Base-by-base conservation (phyloP, 352 stramenopile genomes). In the Phytophthora ramorum region DNA sequence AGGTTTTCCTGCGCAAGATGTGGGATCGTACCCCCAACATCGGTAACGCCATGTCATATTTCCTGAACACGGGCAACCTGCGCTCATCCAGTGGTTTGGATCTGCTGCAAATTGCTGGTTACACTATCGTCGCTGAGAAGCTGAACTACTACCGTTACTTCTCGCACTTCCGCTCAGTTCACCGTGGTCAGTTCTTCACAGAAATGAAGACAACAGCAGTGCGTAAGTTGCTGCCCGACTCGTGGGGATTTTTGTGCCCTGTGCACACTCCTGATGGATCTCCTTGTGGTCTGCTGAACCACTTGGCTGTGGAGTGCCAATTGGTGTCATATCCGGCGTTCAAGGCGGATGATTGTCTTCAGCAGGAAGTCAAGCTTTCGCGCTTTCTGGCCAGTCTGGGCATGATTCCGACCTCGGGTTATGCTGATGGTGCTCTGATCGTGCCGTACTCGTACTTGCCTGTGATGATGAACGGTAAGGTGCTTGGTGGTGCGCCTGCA, bases 181-280 rank as follows among this genome's bases (percentile, higher is more conserved):
- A 99, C 69, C 92, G 98, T 78, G 98, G 98, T 22, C 96, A 99
- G 73, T 99, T 99, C 73, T 99, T 99, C 75, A 99, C 97, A 34
- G 98, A 99, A 71, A 99, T 99, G 98, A 99, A 99, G 76, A 99
- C 97, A 37, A 99, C 98, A 10, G 87, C 97, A 7, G 97, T 99
- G 45, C 89, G 98, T 38, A 99, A 99, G 73, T 77, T 99, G 40
- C 84, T 99, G 19, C 97, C 97, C 1, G 97, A 99, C 74, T 98
- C 97, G 56, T 99, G 98, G 97, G 98, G 98, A 7, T 99, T 99
- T 70, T 63, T 99, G 35, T 99, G 98, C 78, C 98, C 97, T 9
- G 98, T 99, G 24, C 97, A 99, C 69, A 99, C 98, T n/a, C 98
- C 98, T 7, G 98, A 99, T 96, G 98, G 98, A 32, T 97, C 95